A percentile compares a stretch with the other conserved stretches of the same genome.
phyloP scores from a whole-genome alignment of 2,329 filamentous ascomycete species.

The Fusarium gaditjirri region DNA sequence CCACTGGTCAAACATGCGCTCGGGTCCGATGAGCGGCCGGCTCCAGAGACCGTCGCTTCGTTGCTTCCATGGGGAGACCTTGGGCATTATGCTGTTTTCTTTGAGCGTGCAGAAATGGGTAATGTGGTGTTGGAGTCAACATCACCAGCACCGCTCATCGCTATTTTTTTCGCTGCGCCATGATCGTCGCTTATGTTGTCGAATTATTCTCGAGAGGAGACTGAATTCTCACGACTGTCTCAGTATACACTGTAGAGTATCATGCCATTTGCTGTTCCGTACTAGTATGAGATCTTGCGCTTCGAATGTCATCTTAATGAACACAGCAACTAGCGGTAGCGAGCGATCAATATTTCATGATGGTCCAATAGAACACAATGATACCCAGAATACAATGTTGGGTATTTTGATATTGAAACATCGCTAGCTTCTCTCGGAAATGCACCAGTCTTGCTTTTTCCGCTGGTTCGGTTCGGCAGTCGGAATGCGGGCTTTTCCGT shows the following conservation, averaged over 20 bases:
- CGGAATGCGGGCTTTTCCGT: background rate
- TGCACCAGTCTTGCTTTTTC: background rate
- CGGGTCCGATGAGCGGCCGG: background rate
- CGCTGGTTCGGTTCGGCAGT: background rate
- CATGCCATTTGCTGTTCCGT: background rate
- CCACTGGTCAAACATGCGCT: conserved; percentile 14
- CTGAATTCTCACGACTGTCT: conserved; percentile 1
- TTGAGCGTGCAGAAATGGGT: accelerated
- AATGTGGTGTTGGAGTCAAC: background rate
- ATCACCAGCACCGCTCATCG: background rate
- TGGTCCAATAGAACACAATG: no score
- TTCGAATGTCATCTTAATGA: no score
- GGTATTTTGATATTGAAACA: background rate
- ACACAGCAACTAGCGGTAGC: background rate
- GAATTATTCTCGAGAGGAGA: background rate
- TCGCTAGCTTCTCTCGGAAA: background rate
- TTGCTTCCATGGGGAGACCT: background rate
- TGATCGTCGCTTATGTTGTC: background rate
- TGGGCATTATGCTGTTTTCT: background rate
- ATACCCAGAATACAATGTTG: background rate
- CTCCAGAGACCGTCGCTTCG: background rate
- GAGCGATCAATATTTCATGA: background rate
- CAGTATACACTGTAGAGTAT: background rate
- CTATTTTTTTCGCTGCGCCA: background rate
- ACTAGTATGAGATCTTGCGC: accelerated